Evolutionary conservation across 768 basidiomycete genomes (phyloP).

Genomic region (Trametes elegans): DNA sequence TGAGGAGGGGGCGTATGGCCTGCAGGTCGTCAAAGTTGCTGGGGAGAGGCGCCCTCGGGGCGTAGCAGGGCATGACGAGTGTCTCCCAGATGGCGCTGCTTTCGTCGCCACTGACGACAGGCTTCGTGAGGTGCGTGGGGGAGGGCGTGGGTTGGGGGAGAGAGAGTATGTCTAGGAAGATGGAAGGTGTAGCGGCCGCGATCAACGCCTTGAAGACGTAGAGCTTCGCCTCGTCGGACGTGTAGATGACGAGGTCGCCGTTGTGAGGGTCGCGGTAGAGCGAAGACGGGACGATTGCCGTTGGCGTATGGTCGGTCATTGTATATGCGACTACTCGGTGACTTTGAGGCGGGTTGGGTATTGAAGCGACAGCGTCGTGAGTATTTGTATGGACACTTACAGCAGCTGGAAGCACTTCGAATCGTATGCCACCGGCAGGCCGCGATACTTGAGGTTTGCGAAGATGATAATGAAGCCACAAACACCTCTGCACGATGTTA

Average conservation of each 20-base stretch:
- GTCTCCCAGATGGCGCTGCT: conserved; percentile 13
- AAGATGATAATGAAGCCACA: too few relatives aligned
- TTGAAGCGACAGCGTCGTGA: too few relatives aligned
- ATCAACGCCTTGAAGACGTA: conserved; percentile 10
- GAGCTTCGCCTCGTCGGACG: conserved; percentile 18
- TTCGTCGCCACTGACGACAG: conserved; percentile 16
- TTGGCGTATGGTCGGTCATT: too few relatives aligned
- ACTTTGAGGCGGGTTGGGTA: too few relatives aligned
- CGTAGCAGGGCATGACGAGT: conserved; percentile 23
- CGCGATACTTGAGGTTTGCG: too few relatives aligned
- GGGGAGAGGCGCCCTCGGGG: conserved; percentile 17
- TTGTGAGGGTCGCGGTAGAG: background rate
- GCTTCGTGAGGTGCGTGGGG: background rate
- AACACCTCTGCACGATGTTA: too few relatives aligned
- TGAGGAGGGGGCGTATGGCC: background rate
- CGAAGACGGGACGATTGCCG: too few relatives aligned
- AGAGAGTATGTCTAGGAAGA: conserved; percentile 16
- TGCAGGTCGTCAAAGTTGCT: background rate
- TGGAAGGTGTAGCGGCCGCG: conserved; percentile 7
- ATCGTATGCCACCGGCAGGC: too few relatives aligned
- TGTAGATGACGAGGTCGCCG: conserved; percentile 16
- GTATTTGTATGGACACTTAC: too few relatives aligned
- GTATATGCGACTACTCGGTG: too few relatives aligned
- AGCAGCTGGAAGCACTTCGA: too few relatives aligned
- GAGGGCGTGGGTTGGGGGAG: background rate